Percentiles rank a stretch among this genome's conserved stretches.
Conservation (phyloP, 2,329 filamentous ascomycete species). For the Alternaria hordeiaustralica region DNA sequence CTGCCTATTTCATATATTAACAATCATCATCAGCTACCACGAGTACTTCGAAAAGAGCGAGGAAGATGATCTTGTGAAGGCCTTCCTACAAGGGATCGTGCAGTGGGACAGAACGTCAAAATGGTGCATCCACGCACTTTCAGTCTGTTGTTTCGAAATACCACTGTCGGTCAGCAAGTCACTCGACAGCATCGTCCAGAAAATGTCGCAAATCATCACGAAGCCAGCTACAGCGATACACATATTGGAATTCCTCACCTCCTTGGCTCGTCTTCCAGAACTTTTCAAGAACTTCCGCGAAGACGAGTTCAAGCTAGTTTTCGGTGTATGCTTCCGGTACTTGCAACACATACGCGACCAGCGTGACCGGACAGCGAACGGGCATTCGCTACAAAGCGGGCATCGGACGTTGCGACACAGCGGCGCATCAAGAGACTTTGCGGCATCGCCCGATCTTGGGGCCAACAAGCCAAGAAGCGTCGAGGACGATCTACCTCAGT, state of each 20-base stretch:
- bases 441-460: constrained; percentile 25
- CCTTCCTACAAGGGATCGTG: constrained; percentile 84
- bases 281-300: constrained; percentile 88
- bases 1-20: constrained; percentile 85
- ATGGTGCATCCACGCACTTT: constrained; percentile 91
- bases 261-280: constrained; percentile 81
- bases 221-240: constrained; percentile 91
- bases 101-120: constrained; percentile 87
- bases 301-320: constrained; percentile 91
- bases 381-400: constrained; percentile 38
- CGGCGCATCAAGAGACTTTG: constrained; percentile 53
- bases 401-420: constrained; percentile 52
- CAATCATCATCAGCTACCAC: constrained; percentile 90
- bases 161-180: constrained; percentile 86
- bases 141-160: constrained; percentile 93
- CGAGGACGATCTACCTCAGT: constrained; percentile 83
- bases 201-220: constrained; percentile 95
- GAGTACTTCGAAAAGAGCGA: constrained; percentile 82
- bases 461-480: constrained; percentile 51
- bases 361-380: constrained; percentile 48
- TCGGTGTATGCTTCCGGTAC: constrained; percentile 94
- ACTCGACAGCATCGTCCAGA: constrained; percentile 83
- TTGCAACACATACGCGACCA: constrained; percentile 83
- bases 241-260: constrained; percentile 93
- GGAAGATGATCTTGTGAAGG: constrained; percentile 85